phyloP scores from a whole-genome alignment of 2,329 filamentous ascomycete species.

The Ophiostoma sp. region DNA sequence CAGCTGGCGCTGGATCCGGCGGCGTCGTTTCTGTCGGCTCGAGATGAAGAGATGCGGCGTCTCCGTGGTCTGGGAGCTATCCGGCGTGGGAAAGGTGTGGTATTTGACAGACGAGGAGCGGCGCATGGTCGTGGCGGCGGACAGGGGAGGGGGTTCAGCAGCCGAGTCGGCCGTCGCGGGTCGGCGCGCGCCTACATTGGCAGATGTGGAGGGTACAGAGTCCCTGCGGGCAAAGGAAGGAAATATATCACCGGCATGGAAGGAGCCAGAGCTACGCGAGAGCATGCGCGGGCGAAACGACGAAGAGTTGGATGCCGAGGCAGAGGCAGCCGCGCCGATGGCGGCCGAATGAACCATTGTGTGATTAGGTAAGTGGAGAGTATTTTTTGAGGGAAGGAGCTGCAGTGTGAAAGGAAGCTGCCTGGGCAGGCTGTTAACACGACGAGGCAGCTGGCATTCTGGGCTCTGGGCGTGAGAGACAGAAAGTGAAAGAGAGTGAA shows the following conservation, averaged over 20 bases:
- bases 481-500: not conserved
- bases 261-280: constrained; percentile 38
- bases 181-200: not conserved
- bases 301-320: not conserved
- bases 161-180: constrained; percentile 1
- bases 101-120: constrained; percentile 55
- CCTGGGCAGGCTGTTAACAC: not conserved
- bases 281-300: constrained; percentile 27
- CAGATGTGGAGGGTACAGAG: not conserved
- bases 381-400: not conserved
- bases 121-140: constrained; percentile 23
- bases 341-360: constrained; percentile 27
- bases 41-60: constrained; percentile 23
- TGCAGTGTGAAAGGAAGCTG: not conserved
- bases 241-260: constrained; percentile 49
- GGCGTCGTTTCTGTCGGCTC: constrained; percentile 13
- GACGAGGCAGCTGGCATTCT: not conserved
- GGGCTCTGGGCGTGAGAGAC: not conserved
- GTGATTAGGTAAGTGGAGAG: not conserved
- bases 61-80: constrained; percentile 55
- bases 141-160: constrained; percentile 13
- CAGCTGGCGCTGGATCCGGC: constrained; percentile 23
- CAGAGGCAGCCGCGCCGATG: constrained; percentile 23
- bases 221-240: constrained; percentile 34
- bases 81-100: constrained; percentile 73